Base-by-base conservation (phyloP, 2,329 filamentous ascomycete species). In the Pseudocercospora ulei region DNA sequence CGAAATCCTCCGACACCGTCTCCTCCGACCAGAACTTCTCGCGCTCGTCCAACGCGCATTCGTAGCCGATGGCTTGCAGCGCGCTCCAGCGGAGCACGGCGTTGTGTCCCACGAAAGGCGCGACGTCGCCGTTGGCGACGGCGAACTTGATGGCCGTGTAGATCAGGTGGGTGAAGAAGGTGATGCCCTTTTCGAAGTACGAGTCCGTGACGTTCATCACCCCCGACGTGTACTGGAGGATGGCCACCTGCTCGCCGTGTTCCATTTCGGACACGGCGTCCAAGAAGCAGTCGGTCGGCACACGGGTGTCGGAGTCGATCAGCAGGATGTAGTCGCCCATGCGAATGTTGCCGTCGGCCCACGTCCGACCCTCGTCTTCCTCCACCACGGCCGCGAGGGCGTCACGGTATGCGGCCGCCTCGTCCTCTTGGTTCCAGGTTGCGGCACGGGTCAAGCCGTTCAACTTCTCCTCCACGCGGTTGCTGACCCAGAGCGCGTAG, bases 331-430 rank as follows among this genome's bases (percentile, higher is more conserved):
- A 87, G 62, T 92, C 84, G 39, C 85, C 85, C 13, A 92, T 68
- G 35, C 84, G 82, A 51, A 93, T 80, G 60, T 90, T 86, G 46
- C 84, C 85, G 56, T 85, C 82, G 11, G 83, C 83, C 80, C 80
- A 82, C 17, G 80, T 80, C 17, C 78, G 74, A 11, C 77, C 76
- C 40, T 82, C 70, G 33, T 78, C 58, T 28, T 62, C 74, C 30
- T 77, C 71, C 23, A 87, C 68, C 11, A 80, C 73, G 43, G 80
- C 72, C 49, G 75, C 71, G 26, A 87, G 69, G 13, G 43, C 74
- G 70, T 53, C 68, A 61, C 58, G 78, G 54, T 85, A 85, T 1
- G 76, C 77, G 43, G 68, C 63, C 4, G 73, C 72, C 58, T 84
- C 80, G 43, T 83, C 75, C 29, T 72, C 68, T 54, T 82, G 78